Conservation (phyloP, 805 yeast species). For the Blastobotrys robertii region DNA sequence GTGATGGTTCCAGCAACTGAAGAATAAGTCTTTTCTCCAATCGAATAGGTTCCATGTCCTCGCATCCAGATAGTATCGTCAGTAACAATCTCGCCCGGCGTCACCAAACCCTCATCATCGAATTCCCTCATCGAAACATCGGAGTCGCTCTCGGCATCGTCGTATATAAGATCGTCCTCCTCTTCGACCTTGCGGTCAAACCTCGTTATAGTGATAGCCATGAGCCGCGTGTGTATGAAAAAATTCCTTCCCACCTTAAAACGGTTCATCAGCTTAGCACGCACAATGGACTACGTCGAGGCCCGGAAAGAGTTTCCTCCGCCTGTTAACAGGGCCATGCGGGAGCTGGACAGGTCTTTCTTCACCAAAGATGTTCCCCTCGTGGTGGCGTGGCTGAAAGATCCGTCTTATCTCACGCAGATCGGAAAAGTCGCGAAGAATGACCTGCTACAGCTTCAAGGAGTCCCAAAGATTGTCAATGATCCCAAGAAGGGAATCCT, state of each 20-base stretch:
- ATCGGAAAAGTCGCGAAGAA: conserved; percentile 49
- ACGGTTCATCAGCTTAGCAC: no score
- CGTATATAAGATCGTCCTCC: conserved; percentile 23
- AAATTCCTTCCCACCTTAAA: no score
- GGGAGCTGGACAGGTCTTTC: conserved; percentile 50
- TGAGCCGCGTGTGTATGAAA: no score
- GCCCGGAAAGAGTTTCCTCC: conserved; percentile 31
- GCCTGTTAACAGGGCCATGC: conserved; percentile 62
- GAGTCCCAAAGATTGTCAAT: conserved; percentile 59
- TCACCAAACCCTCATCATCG: conserved; percentile 41
- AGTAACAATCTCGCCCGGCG: conserved; percentile 95
- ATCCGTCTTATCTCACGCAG: conserved; percentile 48
- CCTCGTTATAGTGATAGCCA: conserved; percentile 1
- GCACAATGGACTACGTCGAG: not conserved
- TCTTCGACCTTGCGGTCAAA: conserved; percentile 21
- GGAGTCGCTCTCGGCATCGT: conserved; percentile 19
- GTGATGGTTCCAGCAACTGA: conserved; percentile 89
- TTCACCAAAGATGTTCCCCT: conserved; percentile 51
- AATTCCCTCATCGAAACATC: conserved; percentile 4
- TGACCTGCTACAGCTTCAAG: conserved; percentile 62
- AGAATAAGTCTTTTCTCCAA: conserved; percentile 67
- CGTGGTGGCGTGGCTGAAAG: conserved; percentile 59
- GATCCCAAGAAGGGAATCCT: conserved; percentile 44
- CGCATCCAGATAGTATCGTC: conserved; percentile 97
- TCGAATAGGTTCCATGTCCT: conserved; percentile 91